Evolutionary conservation across 2,329 filamentous ascomycete species (phyloP).

Genomic region (Nemania sp.): DNA sequence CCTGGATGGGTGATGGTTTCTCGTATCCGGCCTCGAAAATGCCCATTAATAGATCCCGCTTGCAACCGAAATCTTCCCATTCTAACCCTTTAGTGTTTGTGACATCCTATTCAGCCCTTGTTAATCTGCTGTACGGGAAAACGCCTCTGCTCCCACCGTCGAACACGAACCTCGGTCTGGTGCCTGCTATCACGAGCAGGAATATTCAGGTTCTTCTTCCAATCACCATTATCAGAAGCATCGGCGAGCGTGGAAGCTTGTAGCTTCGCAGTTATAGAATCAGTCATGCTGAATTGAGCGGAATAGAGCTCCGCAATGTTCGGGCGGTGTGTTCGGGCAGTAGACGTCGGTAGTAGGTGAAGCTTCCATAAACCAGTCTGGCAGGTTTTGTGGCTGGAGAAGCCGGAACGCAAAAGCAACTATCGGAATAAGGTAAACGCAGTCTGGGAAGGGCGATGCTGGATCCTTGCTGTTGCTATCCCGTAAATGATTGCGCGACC

Average conservation of each 20-base stretch:
- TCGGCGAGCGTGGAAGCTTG: constrained; percentile 51
- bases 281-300: constrained; percentile 33
- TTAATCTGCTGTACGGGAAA: constrained; percentile 7
- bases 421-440: no score
- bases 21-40: constrained; percentile 99
- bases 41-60: constrained; percentile 95
- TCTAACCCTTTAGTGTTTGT: constrained; percentile 97
- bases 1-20: constrained; percentile 97
- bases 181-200: constrained; percentile 75
- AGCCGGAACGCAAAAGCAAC: no score
- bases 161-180: constrained; percentile 86
- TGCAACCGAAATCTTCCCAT: constrained; percentile 95
- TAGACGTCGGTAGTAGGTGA: no score
- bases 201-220: constrained; percentile 73
- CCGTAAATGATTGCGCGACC: no score
- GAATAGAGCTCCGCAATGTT: constrained; percentile 43
- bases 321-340: background rate
- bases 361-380: no score
- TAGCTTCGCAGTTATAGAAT: constrained; percentile 37
- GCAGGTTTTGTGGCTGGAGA: no score
- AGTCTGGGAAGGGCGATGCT: no score
- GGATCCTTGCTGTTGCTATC: no score
- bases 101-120: constrained; percentile 70
- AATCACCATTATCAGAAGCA: constrained; percentile 61
- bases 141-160: no score